These are phyloP conservation scores for Tieghemostelium lacteum DNA, from an alignment of 78 protist species.

Conservation along the genomic window DNA sequence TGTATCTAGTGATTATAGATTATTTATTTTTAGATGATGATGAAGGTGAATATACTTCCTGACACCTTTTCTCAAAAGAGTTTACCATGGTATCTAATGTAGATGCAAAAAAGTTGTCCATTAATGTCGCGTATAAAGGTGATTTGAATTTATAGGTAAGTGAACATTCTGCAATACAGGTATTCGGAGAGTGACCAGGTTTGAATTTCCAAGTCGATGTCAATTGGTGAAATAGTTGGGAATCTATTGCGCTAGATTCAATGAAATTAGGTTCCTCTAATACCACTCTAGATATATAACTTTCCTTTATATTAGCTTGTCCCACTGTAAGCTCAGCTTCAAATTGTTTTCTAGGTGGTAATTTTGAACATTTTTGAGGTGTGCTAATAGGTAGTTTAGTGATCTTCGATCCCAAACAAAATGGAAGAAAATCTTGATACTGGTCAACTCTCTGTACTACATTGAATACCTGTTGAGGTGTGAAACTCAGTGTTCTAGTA, in stretches of 20 bases:
- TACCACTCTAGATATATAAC: constrained; percentile 20
- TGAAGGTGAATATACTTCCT: constrained; percentile 15
- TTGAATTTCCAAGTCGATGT: constrained; percentile 24
- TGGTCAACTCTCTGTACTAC: constrained; percentile 36
- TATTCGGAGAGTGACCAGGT: constrained; percentile 7
- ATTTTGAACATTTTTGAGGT: no score
- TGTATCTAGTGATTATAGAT: not conserved
- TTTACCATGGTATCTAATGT: constrained; percentile 41
- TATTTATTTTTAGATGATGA: not conserved
- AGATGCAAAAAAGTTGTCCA: constrained; percentile 52
- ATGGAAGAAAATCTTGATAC: constrained; percentile 58
- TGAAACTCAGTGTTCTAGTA: not conserved
- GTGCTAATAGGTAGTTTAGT: not conserved
- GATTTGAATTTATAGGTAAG: constrained; percentile 59
- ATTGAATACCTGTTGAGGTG: constrained; percentile 43
- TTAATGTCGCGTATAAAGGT: constrained; percentile 8
- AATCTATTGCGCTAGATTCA: constrained; percentile 24
- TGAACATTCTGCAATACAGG: constrained; percentile 22
- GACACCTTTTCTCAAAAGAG: constrained; percentile 61
- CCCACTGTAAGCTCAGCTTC: constrained; percentile 74
- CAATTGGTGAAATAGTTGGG: constrained; percentile 15
- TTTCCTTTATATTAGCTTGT: constrained; percentile 24
- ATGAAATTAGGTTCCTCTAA: not conserved
- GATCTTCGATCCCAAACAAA: constrained; percentile 37
- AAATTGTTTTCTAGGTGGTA: no score